Base-by-base conservation (phyloP, 108 stramenopile species). In the Asterionellopsis glacialis region DNA sequence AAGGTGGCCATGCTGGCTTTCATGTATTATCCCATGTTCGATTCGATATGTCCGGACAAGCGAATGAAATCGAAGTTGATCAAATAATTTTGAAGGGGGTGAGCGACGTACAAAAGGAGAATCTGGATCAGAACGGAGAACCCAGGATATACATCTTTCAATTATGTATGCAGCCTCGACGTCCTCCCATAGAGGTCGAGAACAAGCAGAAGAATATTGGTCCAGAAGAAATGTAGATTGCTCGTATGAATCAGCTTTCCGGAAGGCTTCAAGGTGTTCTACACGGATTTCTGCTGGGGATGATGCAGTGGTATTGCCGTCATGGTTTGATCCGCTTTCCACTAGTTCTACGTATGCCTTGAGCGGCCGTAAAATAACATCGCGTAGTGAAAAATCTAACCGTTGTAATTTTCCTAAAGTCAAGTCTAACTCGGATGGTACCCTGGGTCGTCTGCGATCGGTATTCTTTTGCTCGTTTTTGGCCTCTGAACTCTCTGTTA, bases 141-240 rank as follows among this genome's bases (percentile, higher is more conserved):
- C 15, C 11, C 9, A n/a, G 23, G 56, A 58, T 25, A 67, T 27
- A 26, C 18, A 33, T 13, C 23, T 59, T 48, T 85, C 83, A n/a
- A 85, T 68, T 22, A 82, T 52, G 14, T 45, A 69, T n/a, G 72
- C 51, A 1, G 78, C 71, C 15, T 59, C 71, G 21, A 81, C 40
- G 41, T 85, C 78, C 12, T 55, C 39, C 75, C 77, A 81, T 12
- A 45, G 38, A 13, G 75, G 75, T 21, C 66, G 47, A 48, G 47
- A 19, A 5, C 16, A 16, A 1, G 47, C 5, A 2, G 16, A 16
- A 14, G 44, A 13, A 4, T n/a, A 7, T 61, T 38, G 26, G 0
- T 9, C 18, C 41, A 55, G 23, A 0, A 54, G 69, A 28, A 28
- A 41, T 21, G 33, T 53, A 21, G 56, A 48, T 14, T 33, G 18